Conservation (phyloP, 1,284 basidiomycete species). For the Malassezia dermatis region DNA sequence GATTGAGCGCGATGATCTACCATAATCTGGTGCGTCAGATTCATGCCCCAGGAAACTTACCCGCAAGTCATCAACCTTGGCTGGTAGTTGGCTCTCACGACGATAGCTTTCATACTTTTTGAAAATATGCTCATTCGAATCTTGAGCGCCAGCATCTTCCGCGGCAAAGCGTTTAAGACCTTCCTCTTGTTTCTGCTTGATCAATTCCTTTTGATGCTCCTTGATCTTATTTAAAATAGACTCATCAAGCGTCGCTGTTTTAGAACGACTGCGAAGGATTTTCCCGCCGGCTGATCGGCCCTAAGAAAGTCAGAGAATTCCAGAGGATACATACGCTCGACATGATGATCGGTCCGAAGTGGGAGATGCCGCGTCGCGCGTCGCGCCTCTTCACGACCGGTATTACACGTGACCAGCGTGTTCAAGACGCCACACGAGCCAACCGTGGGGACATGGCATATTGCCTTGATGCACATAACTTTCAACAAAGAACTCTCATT, state of each 20-base stretch:
- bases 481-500: slow-evolving; percentile 99
- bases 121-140: slow-evolving; percentile 61
- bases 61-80: slow-evolving; percentile 36
- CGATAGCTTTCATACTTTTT: slow-evolving; percentile 96
- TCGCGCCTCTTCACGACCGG: background rate
- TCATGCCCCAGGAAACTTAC: background rate
- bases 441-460: background rate
- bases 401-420: background rate
- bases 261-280: slow-evolving; percentile 40
- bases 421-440: background rate
- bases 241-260: slow-evolving; percentile 69
- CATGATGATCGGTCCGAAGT: slow-evolving; percentile 1
- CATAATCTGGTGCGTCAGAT: slow-evolving; percentile 59
- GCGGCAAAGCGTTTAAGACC: slow-evolving; percentile 71
- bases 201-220: slow-evolving; percentile 79
- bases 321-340: background rate
- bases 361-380: background rate
- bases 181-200: slow-evolving; percentile 65
- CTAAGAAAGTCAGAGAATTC: background rate
- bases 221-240: slow-evolving; percentile 65
- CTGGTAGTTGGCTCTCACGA: slow-evolving; percentile 77
- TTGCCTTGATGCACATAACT: slow-evolving; percentile 73
- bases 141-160: slow-evolving; percentile 54
- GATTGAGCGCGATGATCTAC: slow-evolving; percentile 84
- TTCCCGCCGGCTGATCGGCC: slow-evolving; percentile 19